A percentile compares a stretch with the other conserved stretches of the same genome.
phyloP scores from a whole-genome alignment of 345 rosid genomes.

The Reutealis trisperma region DNA sequence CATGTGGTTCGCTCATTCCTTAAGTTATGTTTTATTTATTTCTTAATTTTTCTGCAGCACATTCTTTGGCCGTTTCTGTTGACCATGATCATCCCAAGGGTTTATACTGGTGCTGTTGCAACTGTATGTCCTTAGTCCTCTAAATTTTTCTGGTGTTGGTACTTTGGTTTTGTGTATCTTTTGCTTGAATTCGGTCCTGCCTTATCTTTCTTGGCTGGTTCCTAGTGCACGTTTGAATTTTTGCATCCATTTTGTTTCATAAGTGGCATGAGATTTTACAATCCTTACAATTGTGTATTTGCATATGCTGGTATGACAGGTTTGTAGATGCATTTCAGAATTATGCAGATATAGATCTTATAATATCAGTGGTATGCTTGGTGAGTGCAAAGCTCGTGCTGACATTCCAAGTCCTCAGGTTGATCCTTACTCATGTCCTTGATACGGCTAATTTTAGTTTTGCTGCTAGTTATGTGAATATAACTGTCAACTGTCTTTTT shows the following conservation, averaged over 20 bases:
- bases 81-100: slow-evolving; percentile 77
- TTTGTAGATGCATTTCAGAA: slow-evolving; percentile 97
- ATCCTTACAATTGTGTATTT: slow-evolving; percentile 11
- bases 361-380: slow-evolving; percentile 56
- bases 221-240: slow-evolving; percentile 4
- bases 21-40: slow-evolving; percentile 6
- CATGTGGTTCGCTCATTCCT: neutral
- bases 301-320: slow-evolving; percentile 50
- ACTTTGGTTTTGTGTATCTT: neutral
- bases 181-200: neutral
- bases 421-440: slow-evolving; percentile 15
- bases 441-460: slow-evolving; percentile 18
- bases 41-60: slow-evolving; percentile 54
- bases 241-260: neutral
- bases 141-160: slow-evolving; percentile 4
- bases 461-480: slow-evolving; percentile 13
- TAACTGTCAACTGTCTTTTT: slow-evolving; percentile 15
- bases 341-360: slow-evolving; percentile 66
- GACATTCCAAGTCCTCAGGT: slow-evolving; percentile 96
- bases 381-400: slow-evolving; percentile 76
- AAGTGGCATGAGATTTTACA: neutral
- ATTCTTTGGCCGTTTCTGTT: slow-evolving; percentile 94
- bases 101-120: slow-evolving; percentile 75
- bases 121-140: slow-evolving; percentile 48
- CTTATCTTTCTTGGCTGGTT: slow-evolving; percentile 9